phyloP scores from a whole-genome alignment of 1,284 basidiomycete genomes.

The Chondrostereum purpureum region DNA sequence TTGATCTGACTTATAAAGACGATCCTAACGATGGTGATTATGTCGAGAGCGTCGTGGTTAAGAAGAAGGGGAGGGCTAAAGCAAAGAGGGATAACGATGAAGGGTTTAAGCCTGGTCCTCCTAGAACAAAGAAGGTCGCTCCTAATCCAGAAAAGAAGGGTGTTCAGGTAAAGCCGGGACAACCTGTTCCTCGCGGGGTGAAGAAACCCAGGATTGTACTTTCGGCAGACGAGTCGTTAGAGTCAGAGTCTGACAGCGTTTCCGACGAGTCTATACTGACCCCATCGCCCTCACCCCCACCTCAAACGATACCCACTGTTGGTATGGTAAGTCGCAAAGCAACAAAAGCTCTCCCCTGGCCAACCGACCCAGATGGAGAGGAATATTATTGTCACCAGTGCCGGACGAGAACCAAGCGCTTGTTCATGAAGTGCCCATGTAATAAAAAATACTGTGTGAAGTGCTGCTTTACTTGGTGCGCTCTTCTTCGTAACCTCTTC shows the following conservation, averaged over 20 bases:
- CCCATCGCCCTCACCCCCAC: not conserved
- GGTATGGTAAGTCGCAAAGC: not conserved
- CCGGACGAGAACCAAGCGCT: not conserved
- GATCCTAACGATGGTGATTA: too few species aligned
- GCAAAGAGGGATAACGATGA: too few species aligned
- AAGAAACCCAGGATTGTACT: too few species aligned
- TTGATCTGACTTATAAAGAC: too few species aligned
- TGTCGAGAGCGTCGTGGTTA: too few species aligned
- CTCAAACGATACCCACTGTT: not conserved
- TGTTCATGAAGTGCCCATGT: not conserved
- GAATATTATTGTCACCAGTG: not conserved
- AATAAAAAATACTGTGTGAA: not conserved
- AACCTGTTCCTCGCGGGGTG: too few species aligned
- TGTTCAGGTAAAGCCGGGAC: too few species aligned
- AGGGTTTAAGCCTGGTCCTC: too few species aligned
- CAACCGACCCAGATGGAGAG: not conserved
- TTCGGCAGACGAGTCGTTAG: not conserved
- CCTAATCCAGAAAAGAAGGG: too few species aligned
- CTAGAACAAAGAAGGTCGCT: too few species aligned
- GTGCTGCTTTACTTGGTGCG: not conserved
- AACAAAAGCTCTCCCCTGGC: not conserved
- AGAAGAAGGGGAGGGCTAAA: too few species aligned
- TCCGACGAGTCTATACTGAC: not conserved
- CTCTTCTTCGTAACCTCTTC: too few species aligned
- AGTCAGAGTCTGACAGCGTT: not conserved